These are phyloP conservation scores for Fusarium coffeatum DNA, from an alignment of 2,329 filamentous ascomycete genomes.

Conservation along the genomic window DNA sequence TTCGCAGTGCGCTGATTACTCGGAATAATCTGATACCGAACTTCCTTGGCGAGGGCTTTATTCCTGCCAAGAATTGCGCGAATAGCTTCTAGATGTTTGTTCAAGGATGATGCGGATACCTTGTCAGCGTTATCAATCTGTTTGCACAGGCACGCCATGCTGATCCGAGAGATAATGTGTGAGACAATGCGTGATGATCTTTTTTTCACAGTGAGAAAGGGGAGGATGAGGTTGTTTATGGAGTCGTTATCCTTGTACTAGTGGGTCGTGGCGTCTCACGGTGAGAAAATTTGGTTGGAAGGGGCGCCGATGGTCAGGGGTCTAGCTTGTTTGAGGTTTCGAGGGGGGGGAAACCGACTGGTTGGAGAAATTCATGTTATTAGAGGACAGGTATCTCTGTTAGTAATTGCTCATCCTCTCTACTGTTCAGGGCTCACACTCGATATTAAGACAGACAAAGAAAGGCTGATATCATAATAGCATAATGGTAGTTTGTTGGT, in stretches of 20 bases:
- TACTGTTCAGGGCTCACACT: rapidly evolving
- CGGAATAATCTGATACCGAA: conserved; percentile 48
- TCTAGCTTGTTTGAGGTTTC: neutral
- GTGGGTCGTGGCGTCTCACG: neutral
- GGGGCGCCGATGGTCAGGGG: neutral
- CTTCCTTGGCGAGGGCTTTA: conserved; percentile 45
- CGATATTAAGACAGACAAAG: rapidly evolving
- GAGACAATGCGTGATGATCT: conserved; percentile 29
- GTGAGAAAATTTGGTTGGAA: neutral
- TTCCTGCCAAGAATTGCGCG: conserved; percentile 46
- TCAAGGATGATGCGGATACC: conserved; percentile 41
- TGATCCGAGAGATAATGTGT: neutral
- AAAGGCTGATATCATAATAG: too few relatives aligned
- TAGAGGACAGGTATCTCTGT: neutral
- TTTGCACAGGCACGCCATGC: conserved; percentile 42
- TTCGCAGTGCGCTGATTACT: conserved; percentile 50
- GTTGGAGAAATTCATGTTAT: neutral
- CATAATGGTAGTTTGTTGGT: too few relatives aligned
- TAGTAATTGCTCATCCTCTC: neutral
- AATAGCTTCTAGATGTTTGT: conserved; percentile 45
- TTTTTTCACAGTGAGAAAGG: conserved; percentile 39
- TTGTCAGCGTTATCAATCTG: conserved; percentile 41
- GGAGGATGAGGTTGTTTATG: neutral
- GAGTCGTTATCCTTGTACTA: neutral
- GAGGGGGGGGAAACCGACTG: neutral